phyloP scores from a whole-genome alignment of 2,329 filamentous ascomycete species.

The Lachnellula hyalina region DNA sequence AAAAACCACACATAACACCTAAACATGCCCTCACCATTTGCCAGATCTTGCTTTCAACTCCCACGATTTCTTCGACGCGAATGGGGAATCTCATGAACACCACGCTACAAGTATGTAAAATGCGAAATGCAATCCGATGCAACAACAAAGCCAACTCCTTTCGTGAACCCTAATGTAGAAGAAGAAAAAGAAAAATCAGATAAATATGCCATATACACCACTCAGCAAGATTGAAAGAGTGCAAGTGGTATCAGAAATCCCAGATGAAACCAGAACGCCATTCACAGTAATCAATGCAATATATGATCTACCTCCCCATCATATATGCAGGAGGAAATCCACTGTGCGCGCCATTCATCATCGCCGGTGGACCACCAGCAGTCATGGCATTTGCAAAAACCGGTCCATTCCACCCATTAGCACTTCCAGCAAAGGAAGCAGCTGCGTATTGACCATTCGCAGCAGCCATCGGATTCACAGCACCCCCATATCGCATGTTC shows the following conservation, averaged over 20 bases:
- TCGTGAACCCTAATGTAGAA: conserved; percentile 20
- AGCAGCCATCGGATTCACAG: conserved; percentile 22
- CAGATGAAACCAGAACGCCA: conserved; percentile 15
- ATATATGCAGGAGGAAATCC: conserved; percentile 32
- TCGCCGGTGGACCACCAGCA: conserved; percentile 25
- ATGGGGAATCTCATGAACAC: conserved; percentile 33
- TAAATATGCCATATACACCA: conserved; percentile 13
- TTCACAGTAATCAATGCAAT: conserved; percentile 11
- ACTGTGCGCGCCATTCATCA: conserved; percentile 27
- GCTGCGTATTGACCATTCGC: conserved; percentile 21
- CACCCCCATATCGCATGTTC: conserved; percentile 23
- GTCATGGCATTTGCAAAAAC: conserved; percentile 27
- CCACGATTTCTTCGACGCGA: conserved; percentile 28
- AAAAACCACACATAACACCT: conserved; percentile 23
- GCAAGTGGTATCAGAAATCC: conserved; percentile 14
- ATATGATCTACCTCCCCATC: conserved; percentile 31
- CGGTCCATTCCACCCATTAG: conserved; percentile 27
- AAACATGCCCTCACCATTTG: conserved; percentile 26
- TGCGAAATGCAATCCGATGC: conserved; percentile 28
- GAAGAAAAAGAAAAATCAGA: conserved; percentile 13
- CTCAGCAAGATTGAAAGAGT: conserved; percentile 12
- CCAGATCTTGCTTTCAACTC: conserved; percentile 28
- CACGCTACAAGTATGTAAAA: conserved; percentile 29
- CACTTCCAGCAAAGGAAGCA: conserved; percentile 20
- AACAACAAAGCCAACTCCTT: conserved; percentile 24